Conservation (phyloP, 768 basidiomycete species). For the Coprinopsis sp. region DNA sequence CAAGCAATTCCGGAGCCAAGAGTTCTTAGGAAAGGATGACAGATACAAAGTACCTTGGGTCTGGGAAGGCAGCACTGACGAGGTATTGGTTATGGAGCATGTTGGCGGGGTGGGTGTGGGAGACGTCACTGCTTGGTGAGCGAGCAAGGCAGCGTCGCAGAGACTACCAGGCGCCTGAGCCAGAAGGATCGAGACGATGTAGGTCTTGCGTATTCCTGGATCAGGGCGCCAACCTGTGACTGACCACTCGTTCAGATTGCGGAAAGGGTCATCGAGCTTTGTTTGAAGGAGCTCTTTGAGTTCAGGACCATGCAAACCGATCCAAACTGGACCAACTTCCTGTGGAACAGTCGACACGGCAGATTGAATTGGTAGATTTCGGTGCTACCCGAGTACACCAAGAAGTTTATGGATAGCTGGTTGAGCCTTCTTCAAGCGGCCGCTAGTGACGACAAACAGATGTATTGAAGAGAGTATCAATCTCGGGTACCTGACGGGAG, state of each 20-base stretch:
- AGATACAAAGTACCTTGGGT: constrained; percentile 85
- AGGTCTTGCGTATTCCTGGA: constrained; percentile 10
- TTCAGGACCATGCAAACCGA: constrained; percentile 97
- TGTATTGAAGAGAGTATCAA: constrained; percentile 74
- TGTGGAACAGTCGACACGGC: constrained; percentile 71
- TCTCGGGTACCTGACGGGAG: constrained; percentile 86
- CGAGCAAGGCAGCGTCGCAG: constrained; percentile 4
- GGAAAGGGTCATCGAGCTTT: constrained; percentile 73
- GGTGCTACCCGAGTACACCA: constrained; percentile 87
- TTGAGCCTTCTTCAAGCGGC: constrained; percentile 79
- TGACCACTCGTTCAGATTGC: constrained; percentile 60
- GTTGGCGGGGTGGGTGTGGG: constrained; percentile 82
- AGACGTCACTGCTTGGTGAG: constrained; percentile 27
- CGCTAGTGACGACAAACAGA: constrained; percentile 56
- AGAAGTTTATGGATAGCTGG: constrained; percentile 88
- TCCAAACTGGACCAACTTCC: constrained; percentile 97
- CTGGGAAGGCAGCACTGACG: constrained; percentile 74
- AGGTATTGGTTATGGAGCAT: constrained; percentile 86
- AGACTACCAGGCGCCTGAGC: constrained; percentile 29
- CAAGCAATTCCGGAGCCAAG: constrained; percentile 48
- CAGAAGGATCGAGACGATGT: constrained; percentile 75
- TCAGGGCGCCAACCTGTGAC: neutral
- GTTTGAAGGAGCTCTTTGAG: constrained; percentile 84
- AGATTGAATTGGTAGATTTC: constrained; percentile 92
- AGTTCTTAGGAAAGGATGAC: constrained; percentile 49